These are phyloP conservation scores for Elaeagnus macrophylla DNA, from an alignment of 306 rosid species.

Conservation along the genomic window DNA sequence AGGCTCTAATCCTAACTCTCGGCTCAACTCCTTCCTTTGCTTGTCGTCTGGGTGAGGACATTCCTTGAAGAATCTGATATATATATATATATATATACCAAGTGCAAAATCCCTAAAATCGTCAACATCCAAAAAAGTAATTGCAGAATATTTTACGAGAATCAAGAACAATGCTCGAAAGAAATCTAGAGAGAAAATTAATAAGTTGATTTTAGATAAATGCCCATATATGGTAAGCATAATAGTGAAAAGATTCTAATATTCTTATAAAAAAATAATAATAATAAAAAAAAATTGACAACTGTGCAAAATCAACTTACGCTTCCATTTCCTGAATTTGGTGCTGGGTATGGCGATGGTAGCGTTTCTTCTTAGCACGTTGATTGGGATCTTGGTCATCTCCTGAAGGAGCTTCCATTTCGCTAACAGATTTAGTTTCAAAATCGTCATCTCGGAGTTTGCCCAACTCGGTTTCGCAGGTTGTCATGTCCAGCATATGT, in stretches of 20 bases:
- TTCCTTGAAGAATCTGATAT: slow-evolving; percentile 57
- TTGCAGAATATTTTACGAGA: too few relatives aligned
- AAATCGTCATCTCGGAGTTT: slow-evolving; percentile 37
- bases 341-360: slow-evolving; percentile 56
- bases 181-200: too few relatives aligned
- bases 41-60: slow-evolving; percentile 84
- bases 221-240: too few relatives aligned
- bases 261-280: neutral
- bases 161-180: too few relatives aligned
- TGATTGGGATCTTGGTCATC: slow-evolving; percentile 41
- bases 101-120: slow-evolving; percentile 2
- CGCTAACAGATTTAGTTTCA: slow-evolving; percentile 53
- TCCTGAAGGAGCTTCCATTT: slow-evolving; percentile 46
- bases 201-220: neutral
- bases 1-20: slow-evolving; percentile 66
- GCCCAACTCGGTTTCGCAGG: slow-evolving; percentile 32
- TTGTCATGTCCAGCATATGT: slow-evolving; percentile 29
- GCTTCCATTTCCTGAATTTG: slow-evolving; percentile 68
- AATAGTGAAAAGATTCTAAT: neutral
- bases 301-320: slow-evolving; percentile 23
- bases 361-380: slow-evolving; percentile 35
- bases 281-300: too few relatives aligned
- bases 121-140: neutral
- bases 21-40: slow-evolving; percentile 80
- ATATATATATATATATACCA: neutral